Evolutionary conservation across 2,329 filamentous ascomycete species (phyloP), one percentile per base, ranked within the genome.

Genomic region (Colletotrichum tanaceti): DNA sequence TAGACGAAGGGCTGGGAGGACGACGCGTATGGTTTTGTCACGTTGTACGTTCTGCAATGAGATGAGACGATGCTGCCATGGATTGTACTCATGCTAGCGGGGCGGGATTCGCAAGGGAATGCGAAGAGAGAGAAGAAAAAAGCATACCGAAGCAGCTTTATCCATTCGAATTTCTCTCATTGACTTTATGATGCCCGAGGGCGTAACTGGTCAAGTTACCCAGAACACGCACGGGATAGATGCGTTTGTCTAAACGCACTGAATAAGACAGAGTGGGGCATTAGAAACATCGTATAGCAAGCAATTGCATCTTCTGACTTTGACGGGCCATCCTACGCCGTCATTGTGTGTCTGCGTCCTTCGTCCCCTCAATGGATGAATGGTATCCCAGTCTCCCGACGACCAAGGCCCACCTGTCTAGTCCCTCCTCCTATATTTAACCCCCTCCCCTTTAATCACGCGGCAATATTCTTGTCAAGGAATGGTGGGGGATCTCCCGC

Each of bases 221-320:
- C 28, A 20, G 50, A 53, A 53, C 28, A 38, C 32, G 50, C 32
- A 35, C 32, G 32, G 32, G 32, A 35, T 35, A 53, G 18, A 35
- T 35, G 32, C 28, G 28, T 14, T 53, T 35, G 49, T 38, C 28
- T 20, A n/a, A 32, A 35, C 32, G 32, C 32, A 20, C 20, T 38
- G 50, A 52, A 10, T n/a, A 35, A 52, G 28, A 14, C 28, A 52
- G 49, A 38, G 28, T 7, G 46, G 35, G 43, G 35, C 43, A 58
- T 35, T 44, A 59, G 58, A 58, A 68, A 54, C 28, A 53, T 32
- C 50, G 41, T 54, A 57, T 61, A 55, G 66, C 66, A 69, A 69
- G 66, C 66, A 61, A 69, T 65, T 69, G 66, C 62, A 53, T 35
- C 22, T n/a, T 39, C 24, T 44, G 10, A 28, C 10, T 62, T 20